Evolutionary conservation across 257 asterid species (phyloP).

Genomic region (Orobanche coerulescens): DNA sequence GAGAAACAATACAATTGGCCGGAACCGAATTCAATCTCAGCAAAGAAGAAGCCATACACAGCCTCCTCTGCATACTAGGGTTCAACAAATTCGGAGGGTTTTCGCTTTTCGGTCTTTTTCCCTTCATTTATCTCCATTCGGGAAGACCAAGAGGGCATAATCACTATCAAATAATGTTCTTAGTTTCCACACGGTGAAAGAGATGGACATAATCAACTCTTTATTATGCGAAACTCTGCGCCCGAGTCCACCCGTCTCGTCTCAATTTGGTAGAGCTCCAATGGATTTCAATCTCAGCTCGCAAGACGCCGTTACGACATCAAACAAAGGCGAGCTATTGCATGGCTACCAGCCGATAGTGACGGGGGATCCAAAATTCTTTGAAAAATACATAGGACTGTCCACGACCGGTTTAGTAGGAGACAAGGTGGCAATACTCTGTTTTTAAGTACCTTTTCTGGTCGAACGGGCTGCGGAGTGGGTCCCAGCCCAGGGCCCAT

Average conservation of each 20-base stretch:
- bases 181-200: slow-evolving; percentile 40
- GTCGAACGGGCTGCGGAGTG: slow-evolving; percentile 91
- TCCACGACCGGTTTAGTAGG: slow-evolving; percentile 48
- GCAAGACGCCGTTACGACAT: slow-evolving; percentile 45
- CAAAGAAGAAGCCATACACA: slow-evolving; percentile 59
- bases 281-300: slow-evolving; percentile 60
- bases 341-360: slow-evolving; percentile 70
- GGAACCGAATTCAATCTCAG: slow-evolving; percentile 51
- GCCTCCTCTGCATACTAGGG: slow-evolving; percentile 65
- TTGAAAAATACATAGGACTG: slow-evolving; percentile 57
- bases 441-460: slow-evolving; percentile 60
- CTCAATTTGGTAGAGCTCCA: slow-evolving; percentile 71
- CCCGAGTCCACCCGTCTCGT: slow-evolving; percentile 71
- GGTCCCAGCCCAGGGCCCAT: slow-evolving; percentile 36
- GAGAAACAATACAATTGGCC: slow-evolving; percentile 37
- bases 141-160: slow-evolving; percentile 30
- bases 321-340: slow-evolving; percentile 83
- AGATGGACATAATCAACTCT: slow-evolving; percentile 63
- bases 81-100: slow-evolving; percentile 93
- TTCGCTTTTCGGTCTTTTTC: slow-evolving; percentile 46
- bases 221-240: slow-evolving; percentile 74
- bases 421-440: slow-evolving; percentile 43
- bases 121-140: slow-evolving; percentile 32
- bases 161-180: slow-evolving; percentile 29
- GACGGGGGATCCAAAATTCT: slow-evolving; percentile 68